These are phyloP conservation scores for Grifola frondosa DNA, from an alignment of 1,284 basidiomycete genomes.

Conservation along the genomic window DNA sequence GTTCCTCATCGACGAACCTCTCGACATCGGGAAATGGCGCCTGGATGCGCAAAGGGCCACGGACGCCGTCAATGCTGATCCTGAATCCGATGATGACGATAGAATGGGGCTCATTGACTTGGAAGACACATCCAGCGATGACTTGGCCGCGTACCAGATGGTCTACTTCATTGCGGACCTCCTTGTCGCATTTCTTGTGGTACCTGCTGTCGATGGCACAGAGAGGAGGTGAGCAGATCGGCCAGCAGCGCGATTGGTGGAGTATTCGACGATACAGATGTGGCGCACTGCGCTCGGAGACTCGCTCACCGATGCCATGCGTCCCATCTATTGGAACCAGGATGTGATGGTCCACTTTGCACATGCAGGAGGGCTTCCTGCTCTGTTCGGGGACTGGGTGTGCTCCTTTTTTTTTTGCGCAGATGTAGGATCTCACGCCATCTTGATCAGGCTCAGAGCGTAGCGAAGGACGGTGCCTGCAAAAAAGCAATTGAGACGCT, in stretches of 20 bases:
- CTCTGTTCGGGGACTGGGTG: constrained; percentile 31
- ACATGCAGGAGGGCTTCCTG: constrained; percentile 27
- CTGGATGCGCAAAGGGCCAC: constrained; percentile 12
- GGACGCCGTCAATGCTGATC: constrained; percentile 19
- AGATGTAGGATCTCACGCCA: not conserved
- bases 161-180: constrained; percentile 27
- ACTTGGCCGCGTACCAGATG: constrained; percentile 28
- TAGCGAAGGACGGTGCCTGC: constrained; percentile 20
- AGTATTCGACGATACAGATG: constrained; percentile 22
- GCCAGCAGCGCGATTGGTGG: constrained; percentile 23
- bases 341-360: constrained; percentile 20
- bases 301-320: constrained; percentile 29
- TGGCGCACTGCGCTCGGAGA: constrained; percentile 26
- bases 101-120: constrained; percentile 15
- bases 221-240: constrained; percentile 22
- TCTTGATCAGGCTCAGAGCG: constrained; percentile 20
- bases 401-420: not conserved
- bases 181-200: constrained; percentile 23
- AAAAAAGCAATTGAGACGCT: constrained; percentile 21
- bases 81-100: constrained; percentile 25
- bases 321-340: constrained; percentile 25
- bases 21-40: constrained; percentile 29
- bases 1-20: constrained; percentile 27
- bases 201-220: constrained; percentile 9
- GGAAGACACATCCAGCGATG: constrained; percentile 15